Evolutionary conservation across 75 land plant species (phyloP).

Genomic region (Sequoiadendron giganteum): DNA sequence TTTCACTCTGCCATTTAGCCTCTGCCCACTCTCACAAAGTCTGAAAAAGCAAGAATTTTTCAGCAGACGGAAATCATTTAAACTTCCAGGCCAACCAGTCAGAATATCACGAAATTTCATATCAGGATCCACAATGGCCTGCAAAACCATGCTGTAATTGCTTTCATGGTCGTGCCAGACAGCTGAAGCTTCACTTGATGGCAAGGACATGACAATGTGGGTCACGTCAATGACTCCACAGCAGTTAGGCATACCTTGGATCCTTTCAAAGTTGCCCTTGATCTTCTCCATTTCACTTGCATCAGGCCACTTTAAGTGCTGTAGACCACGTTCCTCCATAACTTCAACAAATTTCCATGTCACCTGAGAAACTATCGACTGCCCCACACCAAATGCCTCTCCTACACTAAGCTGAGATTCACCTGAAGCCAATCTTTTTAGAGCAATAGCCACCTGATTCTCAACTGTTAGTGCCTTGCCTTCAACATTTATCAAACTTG

Average conservation of each 20-base stretch:
- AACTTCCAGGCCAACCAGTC: slow-evolving; percentile 91
- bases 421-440: slow-evolving; percentile 81
- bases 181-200: slow-evolving; percentile 76
- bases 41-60: slow-evolving; percentile 71
- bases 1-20: slow-evolving; percentile 60
- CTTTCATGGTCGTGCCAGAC: slow-evolving; percentile 85
- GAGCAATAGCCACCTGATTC: slow-evolving; percentile 91
- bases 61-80: slow-evolving; percentile 57
- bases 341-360: slow-evolving; percentile 94
- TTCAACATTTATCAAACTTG: slow-evolving; percentile 75
- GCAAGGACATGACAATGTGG: slow-evolving; percentile 85
- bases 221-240: slow-evolving; percentile 93
- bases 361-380: slow-evolving; percentile 87
- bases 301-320: slow-evolving; percentile 89
- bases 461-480: slow-evolving; percentile 85
- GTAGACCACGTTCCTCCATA: slow-evolving; percentile 77
- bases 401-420: slow-evolving; percentile 81
- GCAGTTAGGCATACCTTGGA: slow-evolving; percentile 75
- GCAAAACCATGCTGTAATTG: slow-evolving; percentile 91
- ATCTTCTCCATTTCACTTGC: slow-evolving; percentile 46
- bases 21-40: slow-evolving; percentile 63
- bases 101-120: slow-evolving; percentile 86
- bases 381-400: slow-evolving; percentile 76
- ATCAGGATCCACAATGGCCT: slow-evolving; percentile 73
- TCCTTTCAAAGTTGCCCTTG: slow-evolving; percentile 51